Evolutionary conservation across 148 eudicot species (phyloP).

Genomic region (Camellia sinensis): DNA sequence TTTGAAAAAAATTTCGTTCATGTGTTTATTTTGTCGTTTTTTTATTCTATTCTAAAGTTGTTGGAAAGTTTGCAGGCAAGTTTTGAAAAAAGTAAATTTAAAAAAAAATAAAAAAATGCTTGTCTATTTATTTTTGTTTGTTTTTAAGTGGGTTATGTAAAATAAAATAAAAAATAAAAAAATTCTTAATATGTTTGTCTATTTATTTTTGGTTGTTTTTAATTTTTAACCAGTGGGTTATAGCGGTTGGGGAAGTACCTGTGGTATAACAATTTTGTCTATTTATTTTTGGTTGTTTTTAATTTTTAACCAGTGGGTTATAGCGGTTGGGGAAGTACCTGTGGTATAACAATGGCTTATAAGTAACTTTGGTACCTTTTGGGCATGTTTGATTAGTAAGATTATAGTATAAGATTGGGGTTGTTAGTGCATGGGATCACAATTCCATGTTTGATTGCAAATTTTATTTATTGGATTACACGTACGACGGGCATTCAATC

Average conservation of each 20-base stretch:
- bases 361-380: neutral
- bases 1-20: neutral
- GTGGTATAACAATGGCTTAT: neutral
- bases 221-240: neutral
- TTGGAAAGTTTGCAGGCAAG: neutral
- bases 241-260: constrained; percentile 4
- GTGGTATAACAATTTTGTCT: neutral
- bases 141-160: neutral
- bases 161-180: neutral
- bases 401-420: no score
- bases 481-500: no score
- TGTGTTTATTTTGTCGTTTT: neutral
- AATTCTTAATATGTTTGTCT: neutral
- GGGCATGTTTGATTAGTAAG: no score
- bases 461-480: no score
- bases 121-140: neutral
- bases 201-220: neutral
- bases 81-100: neutral
- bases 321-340: constrained; percentile 4
- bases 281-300: neutral
- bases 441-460: no score
- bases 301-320: neutral
- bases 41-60: neutral
- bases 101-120: neutral
- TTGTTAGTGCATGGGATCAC: no score